Base-by-base conservation (phyloP, 2,329 filamentous ascomycete genomes). In the Clonostachys byssicola region DNA sequence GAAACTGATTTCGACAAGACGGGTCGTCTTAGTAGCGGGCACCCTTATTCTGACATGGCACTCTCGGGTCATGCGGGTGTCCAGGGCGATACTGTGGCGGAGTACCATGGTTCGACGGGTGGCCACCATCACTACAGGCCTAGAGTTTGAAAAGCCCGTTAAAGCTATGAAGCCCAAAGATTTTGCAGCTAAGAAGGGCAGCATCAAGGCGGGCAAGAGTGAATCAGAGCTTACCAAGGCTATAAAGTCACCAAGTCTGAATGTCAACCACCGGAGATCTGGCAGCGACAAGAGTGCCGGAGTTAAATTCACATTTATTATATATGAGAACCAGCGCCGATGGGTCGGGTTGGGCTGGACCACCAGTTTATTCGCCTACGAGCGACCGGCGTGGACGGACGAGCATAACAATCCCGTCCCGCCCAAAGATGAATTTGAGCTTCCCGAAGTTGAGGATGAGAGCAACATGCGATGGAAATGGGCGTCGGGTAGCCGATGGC, bases 341-440 rank as follows among this genome's bases (percentile, higher is more conserved):
- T 99, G 94, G 94, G 72, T 99, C 5, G 92, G 92, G 2, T 78
- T 99, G 12, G 94, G 94, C 0, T 99, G 94, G 92, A 97, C 94
- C 0, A 86, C 86, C 3, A 95, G 86, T 38, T 73, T 99, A 51
- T 90, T 99, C 54, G 85, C 91, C 0, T 95, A 96, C 59, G 94
- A 99, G 63, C 80, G 94, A 40, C 80, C 86, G 2, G 78, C 92
- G 1, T 99, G 94, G 92, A 96, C 94, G 1, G 94, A 99, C 64
- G 94, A 99, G 66, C 91, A 96, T 62, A 81, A 95, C 47, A 96
- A 96, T 51, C 62, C 85, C 0, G 86, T 89, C 5, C 85, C 89
- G 1, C 69, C 85, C 1, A 91, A 86, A 54, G 88, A 94, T 40
- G 79, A 80, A 41, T 83, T 83, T 53, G 78, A 82, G 56, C 66